Base-by-base conservation (phyloP, 768 basidiomycete genomes). In the Auricularia sp. region DNA sequence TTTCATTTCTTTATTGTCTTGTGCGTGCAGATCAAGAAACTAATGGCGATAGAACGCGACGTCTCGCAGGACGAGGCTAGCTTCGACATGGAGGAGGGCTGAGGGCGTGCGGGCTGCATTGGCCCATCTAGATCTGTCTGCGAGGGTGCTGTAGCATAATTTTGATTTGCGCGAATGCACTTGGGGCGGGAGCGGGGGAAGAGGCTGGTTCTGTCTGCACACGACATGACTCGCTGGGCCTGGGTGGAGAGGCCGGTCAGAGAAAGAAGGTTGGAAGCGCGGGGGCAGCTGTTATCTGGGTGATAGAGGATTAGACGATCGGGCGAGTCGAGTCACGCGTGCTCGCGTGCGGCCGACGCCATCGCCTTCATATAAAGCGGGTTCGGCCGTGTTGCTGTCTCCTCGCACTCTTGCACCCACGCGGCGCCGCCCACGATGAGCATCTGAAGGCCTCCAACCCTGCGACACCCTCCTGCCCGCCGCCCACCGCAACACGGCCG, bases 21-120 rank as follows among this genome's bases (percentile, higher is more conserved):
- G 18, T 54, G n/a, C 53, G 11, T 59, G 34, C 29, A 59, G 81
- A 87, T 90, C 71, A 88, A 85, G 79, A 90, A 85, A 73, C 78
- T 91, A 67, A 79, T 88, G 71, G 88, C 85, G 66, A 89, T 85
- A 33, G 80, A 80, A 67, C 83, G 80, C 74, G 88, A 90, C 68
- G 85, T 51, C 47, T 51, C 21, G 47, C 47, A 18, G 47, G 47
- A 16, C 47, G 47, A 51, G 47, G 16, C 47, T 16, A 51, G 33
- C 35, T 63, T 44, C 10, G 66, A 58, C 62, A 63, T 43, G 33
- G 39, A 54, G 21, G 62, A 66, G 47, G 47, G 47, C 18, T 51
- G 47, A 51, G 21, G 21, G 16, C 21, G 29, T 18, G 8, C 47
- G 47, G 11, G 18, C 14, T 16, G 47, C 18, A 51, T 21, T 42